Base-by-base conservation (phyloP, 768 basidiomycete genomes). In the Leucocoprinus sp. region DNA sequence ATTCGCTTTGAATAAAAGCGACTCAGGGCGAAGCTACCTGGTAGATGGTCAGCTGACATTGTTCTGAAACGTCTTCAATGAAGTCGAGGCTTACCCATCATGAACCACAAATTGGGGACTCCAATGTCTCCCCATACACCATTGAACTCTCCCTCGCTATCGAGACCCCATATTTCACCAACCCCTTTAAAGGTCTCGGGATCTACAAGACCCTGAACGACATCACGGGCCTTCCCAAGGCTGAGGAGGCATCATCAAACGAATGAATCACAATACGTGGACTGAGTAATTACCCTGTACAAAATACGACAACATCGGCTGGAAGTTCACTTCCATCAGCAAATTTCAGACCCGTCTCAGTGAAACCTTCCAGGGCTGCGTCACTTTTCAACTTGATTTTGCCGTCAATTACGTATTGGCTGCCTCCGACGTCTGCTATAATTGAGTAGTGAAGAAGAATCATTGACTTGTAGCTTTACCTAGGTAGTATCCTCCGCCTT, bases 381-480 rank as follows among this genome's bases (percentile, higher is more conserved):
- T 76, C 76, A 57, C 69, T 76, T 63, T 82, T 82, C 47, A 84
- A 59, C 58, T 80, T 80, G 65, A 84, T 81, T 56, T 80, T 76
- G 14, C 80, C 78, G 46, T 80, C 76, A 22, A 69, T 67, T 50
- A 83, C 75, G 45, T 75, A 60, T 56, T 76, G 67, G 48, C 71
- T 72, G 2, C 72, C 72, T 15, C 78, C 78, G 29, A 71, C 69
- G 49, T 78, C 75, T 76, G 51, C 12, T 17, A 15, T 11, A 31
- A 3, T 8, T 37, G 18, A 49, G 8, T 14, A 27, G 17, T 8
- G 5, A 38, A 15, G 24, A 38, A 33, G 14, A 11, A 9, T n/a
- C 8, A 28, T 15, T 29, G 14, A 27, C 3, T 11, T 4, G 19
- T 18, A 12, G 4, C 15, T 28, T 44, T 29, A 51, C 44, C 46